Evolutionary conservation across 768 basidiomycete species (phyloP), one percentile per base, ranked within the genome.

Genomic region (Tylopilus intermedius): DNA sequence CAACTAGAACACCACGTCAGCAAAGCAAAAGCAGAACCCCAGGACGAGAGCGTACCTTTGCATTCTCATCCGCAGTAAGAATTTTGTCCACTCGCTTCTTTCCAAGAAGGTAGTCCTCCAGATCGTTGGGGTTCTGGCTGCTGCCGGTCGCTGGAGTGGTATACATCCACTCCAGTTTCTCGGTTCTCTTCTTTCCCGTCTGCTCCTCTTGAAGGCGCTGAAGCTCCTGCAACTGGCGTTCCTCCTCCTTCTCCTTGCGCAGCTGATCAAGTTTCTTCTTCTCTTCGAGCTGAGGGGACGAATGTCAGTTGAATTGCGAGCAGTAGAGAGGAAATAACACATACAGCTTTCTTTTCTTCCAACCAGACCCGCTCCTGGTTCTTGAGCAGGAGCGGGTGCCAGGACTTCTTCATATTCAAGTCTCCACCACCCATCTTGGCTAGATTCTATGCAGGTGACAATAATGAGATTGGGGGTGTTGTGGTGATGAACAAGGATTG

Each of bases 341-440:
- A 63, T 67, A 91, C 92, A 49, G 94, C 93, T 67, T 90, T 88
- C 81, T 95, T 94, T 72, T 99, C 96, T 71, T 95, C 90, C 51
- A 97, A 80, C 95, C 96, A 98, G 64, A 98, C 96, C 81, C 90
- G 84, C 84, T 95, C 92, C 86, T 97, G 95, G 74, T 95, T 95
- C 69, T 92, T 93, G 72, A 96, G 72, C 72, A 95, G 89, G 79
- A 94, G 85, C 80, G 94, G 94, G 70, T 97, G 94, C 94, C 94
- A 97, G 58, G 91, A 94, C 81, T 96, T 95, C 74, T 90, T 96
- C 94, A 98, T 98, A 67, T 98, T 98, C 68, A 97, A 79, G 71
- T 97, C 94, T 56, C 90, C 94, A 54, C 94, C 94, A 83, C 94
- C 94, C 94, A 97, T 97, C 64, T 87, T 96, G 79, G 62, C 61